A percentile compares a stretch with the other conserved stretches of the same genome.
Evolutionary conservation across 2,329 filamentous ascomycete genomes (phyloP).

Genomic region (Alternaria brassicae): DNA sequence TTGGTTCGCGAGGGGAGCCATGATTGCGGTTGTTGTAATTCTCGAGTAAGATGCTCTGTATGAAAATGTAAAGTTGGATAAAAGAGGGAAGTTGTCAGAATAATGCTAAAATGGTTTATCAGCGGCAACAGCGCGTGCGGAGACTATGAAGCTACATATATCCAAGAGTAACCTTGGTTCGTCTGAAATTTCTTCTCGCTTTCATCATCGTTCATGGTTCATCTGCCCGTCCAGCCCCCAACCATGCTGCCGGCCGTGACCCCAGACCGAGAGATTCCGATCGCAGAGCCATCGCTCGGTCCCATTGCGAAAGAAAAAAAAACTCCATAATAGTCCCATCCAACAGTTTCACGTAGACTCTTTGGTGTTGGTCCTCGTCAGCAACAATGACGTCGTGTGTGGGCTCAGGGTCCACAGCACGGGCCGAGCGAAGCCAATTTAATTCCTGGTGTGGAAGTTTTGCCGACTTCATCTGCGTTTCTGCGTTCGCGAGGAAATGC

Average conservation of each 20-base stretch:
- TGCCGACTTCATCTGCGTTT: constrained; percentile 3
- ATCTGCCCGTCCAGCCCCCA: constrained; percentile 7
- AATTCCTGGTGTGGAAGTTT: constrained; percentile 14
- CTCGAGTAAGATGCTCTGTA: no score
- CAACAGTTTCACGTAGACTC: constrained; percentile 40
- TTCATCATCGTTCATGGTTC: constrained; percentile 19
- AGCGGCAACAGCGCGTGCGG: constrained; percentile 6
- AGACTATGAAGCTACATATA: constrained; percentile 10
- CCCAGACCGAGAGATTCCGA: constrained; percentile 15
- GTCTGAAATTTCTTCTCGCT: constrained; percentile 15
- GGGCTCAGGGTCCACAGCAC: constrained; percentile 34
- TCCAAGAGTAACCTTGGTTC: constrained; percentile 5
- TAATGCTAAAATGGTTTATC: not conserved
- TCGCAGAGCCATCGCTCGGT: constrained; percentile 32
- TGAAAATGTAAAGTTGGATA: not conserved
- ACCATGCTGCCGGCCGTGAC: constrained; percentile 19
- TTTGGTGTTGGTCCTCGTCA: constrained; percentile 20
- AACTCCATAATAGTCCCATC: constrained; percentile 34
- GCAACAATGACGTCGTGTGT: constrained; percentile 39
- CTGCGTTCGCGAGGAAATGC: not conserved
- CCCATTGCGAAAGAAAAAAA: constrained; percentile 14
- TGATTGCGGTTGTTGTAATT: constrained; percentile 22
- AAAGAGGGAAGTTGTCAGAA: not conserved
- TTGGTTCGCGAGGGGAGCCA: constrained; percentile 41
- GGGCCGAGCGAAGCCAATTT: constrained; percentile 17